Base-by-base conservation (phyloP, 2,329 filamentous ascomycete genomes). In the Alternaria sp. region DNA sequence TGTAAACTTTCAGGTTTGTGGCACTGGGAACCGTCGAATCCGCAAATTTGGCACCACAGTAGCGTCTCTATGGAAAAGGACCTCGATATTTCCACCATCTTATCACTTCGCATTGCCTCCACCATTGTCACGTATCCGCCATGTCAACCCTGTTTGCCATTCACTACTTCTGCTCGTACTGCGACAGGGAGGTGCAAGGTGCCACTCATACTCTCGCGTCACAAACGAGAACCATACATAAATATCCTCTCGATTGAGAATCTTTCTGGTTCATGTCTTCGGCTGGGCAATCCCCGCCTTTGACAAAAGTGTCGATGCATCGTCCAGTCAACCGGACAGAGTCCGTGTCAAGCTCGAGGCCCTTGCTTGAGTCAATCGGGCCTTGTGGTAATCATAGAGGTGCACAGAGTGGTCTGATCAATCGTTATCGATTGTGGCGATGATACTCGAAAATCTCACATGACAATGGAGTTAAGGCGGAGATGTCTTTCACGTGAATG, bases 401-500 rank as follows among this genome's bases (percentile, higher is more conserved):
- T 59, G 55, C 34, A 55, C 43, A n/a, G 30, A 34, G 20, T 44
- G 48, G 43, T n/a, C 30, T 32, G 40, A 57, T 30, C 45, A 16
- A 45, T 36, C 57, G 18, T 64, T 67, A 67, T 71, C 65, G 68
- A 70, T 71, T 64, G 63, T 59, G 52, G 55, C 30, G 41, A 57
- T 60, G 38, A 48, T 41, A 56, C 52, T 22, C 66, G 64, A 67
- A 65, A 63, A 64, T 54, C 18, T 63, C 63, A 64, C 55, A 46
- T 69, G 66, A 70, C 59, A 48, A 22, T 64, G 70, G 68, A 71
- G 34, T 70, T 73, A 73, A 70, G 66, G 20, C 72, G 67, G 70
- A 67, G 56, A 41, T 61, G 61, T 16, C 54, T 57, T 55, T 50
- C 57, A 71, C 55, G 65, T 67, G 64, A 67, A 64, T 66, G 58